Base-by-base conservation (phyloP, 2,329 filamentous ascomycete species). In the Amauroascus verrucosus region DNA sequence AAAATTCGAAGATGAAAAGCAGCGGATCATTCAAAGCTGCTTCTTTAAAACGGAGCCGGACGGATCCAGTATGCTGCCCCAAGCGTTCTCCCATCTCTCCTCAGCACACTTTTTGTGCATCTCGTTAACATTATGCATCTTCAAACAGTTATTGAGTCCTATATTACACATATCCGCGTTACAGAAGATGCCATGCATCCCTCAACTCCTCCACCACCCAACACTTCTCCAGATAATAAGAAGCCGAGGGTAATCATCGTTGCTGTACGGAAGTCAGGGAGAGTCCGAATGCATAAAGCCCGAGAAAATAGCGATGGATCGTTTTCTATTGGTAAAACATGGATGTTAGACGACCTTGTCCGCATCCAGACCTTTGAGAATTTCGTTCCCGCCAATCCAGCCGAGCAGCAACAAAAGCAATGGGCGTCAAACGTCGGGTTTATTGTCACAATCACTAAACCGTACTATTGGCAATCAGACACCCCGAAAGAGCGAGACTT, bases 241-340 rank as follows among this genome's bases (percentile, higher is more conserved):
- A 98, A 98, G 70, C 81, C 84, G 46, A 83, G 93, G 63, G 78
- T 95, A 60, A 94, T 98, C 65, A 89, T 98, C 60, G 85, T 98
- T 60, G 86, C 91, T 9, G 93, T 98, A 56, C 82, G 88, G 57
- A 93, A 88, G 64, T 95, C 91, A 1, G 93, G 91, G 53, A 80
- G 89, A 56, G 91, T 98, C 48, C 86, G 90, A 64, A 83, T 98
- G 75, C 93, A 98, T 76, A 98, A 98, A 71, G 91, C 89, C 54
- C 85, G 95, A 62, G 93, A 98, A 72, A 98, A 98, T 67, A 77
- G 80, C 53, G 96, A 95, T 68, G 89, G 89, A 53, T 83, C 87
- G 22, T 98, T 96, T 70, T 97, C 91, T 18, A 95, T 98, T 61
- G 93, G 93, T 60, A 98, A 98, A 73, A 95, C 93, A 2, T 98